A percentile compares a stretch with the other conserved stretches of the same genome.
These are phyloP conservation scores for Cystobasidium onofrii DNA, from an alignment of 768 basidiomycete genomes.

Conservation along the genomic window DNA sequence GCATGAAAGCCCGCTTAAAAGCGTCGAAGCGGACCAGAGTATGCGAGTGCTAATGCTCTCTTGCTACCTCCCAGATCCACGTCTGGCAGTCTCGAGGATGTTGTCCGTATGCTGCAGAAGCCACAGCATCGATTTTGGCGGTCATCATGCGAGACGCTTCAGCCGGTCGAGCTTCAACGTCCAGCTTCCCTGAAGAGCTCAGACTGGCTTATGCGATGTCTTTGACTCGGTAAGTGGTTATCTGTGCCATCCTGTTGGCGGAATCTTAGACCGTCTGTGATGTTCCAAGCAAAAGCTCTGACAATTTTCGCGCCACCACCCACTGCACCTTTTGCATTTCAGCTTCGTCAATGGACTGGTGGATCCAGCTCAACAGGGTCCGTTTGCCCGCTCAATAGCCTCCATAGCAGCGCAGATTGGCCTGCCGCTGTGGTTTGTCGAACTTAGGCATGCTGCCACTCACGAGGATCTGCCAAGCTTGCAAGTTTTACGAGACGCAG, in stretches of 20 bases:
- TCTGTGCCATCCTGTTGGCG: background rate
- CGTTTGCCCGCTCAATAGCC: conserved; percentile 81
- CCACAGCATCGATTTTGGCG: conserved; percentile 36
- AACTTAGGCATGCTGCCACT: conserved; percentile 86
- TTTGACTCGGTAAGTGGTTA: conserved; percentile 34
- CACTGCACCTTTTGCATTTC: conserved; percentile 58
- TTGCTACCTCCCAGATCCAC: conserved; percentile 25
- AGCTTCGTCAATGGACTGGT: conserved; percentile 92
- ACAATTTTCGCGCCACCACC: conserved; percentile 57
- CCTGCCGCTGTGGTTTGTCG: conserved; percentile 79
- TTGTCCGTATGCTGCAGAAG: conserved; percentile 40
- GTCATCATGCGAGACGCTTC: conserved; percentile 34
- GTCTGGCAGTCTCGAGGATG: conserved; percentile 37
- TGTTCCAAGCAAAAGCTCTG: conserved; percentile 16
- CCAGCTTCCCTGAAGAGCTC: conserved; percentile 8
- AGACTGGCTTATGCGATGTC: conserved; percentile 41
- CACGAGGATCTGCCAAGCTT: conserved; percentile 75
- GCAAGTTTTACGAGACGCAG: conserved; percentile 54
- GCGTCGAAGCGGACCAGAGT: no score
- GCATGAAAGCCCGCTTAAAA: no score
- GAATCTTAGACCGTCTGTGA: background rate
- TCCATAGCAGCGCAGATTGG: conserved; percentile 78
- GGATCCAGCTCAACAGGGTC: conserved; percentile 81
- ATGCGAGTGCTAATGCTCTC: no score
- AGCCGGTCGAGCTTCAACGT: background rate